Conservation (phyloP, 2,329 filamentous ascomycete species). For the Elsinoe australis region DNA sequence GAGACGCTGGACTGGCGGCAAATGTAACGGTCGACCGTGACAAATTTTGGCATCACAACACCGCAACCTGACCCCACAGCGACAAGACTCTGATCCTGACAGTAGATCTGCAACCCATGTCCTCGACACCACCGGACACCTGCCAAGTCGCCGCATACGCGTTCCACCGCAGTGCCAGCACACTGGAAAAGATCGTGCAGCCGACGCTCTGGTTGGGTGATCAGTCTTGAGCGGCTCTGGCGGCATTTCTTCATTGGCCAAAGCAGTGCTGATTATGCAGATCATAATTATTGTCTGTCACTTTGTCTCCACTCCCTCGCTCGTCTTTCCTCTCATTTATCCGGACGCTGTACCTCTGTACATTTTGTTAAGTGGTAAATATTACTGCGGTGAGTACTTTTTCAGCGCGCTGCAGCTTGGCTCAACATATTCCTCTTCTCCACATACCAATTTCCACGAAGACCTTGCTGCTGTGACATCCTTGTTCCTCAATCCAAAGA, state of each 20-base stretch:
- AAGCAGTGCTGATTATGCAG: not conserved
- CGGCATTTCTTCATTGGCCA: not conserved
- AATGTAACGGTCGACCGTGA: slow-evolving; percentile 2
- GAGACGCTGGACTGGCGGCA: slow-evolving; percentile 8
- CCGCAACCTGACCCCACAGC: not conserved
- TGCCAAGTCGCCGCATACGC: slow-evolving; percentile 7
- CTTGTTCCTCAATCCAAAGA: too few species aligned
- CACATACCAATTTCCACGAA: too few species aligned
- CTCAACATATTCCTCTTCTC: too few species aligned
- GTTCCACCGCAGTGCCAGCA: not conserved
- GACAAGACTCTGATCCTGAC: not conserved
- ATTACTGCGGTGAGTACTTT: too few species aligned
- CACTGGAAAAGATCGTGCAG: not conserved
- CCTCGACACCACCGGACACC: not conserved
- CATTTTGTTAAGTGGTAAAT: too few species aligned
- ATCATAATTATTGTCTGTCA: not conserved
- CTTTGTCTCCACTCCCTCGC: not conserved
- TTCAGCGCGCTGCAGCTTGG: too few species aligned
- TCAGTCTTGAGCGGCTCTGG: slow-evolving; percentile 1
- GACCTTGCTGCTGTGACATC: too few species aligned
- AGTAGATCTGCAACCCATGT: not conserved
- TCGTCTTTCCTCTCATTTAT: not conserved
- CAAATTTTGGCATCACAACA: slow-evolving; percentile 9
- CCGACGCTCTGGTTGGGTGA: not conserved
- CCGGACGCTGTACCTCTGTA: not conserved